Evolutionary conservation across 495 filamentous ascomycete species (phyloP), one percentile per base, ranked within the genome.

Genomic region (Penicillium lagena): DNA sequence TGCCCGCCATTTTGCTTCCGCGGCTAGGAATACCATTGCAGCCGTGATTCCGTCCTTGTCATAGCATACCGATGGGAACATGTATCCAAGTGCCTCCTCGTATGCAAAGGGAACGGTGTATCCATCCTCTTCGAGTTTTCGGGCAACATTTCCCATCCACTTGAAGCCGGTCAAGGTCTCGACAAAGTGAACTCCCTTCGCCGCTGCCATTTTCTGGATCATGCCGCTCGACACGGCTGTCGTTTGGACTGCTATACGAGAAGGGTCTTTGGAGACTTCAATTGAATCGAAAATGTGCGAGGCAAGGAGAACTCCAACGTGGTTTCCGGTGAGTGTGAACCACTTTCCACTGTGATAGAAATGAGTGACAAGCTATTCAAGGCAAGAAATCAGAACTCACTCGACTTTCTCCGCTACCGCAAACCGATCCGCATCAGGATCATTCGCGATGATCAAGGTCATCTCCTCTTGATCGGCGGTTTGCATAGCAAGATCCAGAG

Each of bases 141-240:
- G 63, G 8, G 70, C 62, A 13, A 66, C 65, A 37, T 75, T 76
- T 1, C 68, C 75, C 64, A 88, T 75, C 84, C 84, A 88, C 59
- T 88, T 88, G 65, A 88, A 88, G 3, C 84, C 84, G 0, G 84
- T 88, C 12, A 88, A 66, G 5, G 83, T 84, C 51, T 87, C 82
- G 35, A 71, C 62, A 51, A 77, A 82, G 30, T 68, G 56, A 41
- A 85, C 77, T 6, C 76, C 77, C 52, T 76, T 75, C 15, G 68
- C 59, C 34, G 56, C 47, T 7, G 82, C 81, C 64, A 86, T 80
- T 15, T 71, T 66, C 9, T 66, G 57, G 4, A 88, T 71, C 83
- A 86, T 85, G 12, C 75, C 70, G 2, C 78, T 80, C 1, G 81
- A 85, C 1, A 88, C 84, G 1, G 84, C 77, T 3, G 80, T 80